These are phyloP conservation scores for Tylopilus plumbeoviolaceoides DNA, from an alignment of 768 basidiomycete species.

Conservation along the genomic window DNA sequence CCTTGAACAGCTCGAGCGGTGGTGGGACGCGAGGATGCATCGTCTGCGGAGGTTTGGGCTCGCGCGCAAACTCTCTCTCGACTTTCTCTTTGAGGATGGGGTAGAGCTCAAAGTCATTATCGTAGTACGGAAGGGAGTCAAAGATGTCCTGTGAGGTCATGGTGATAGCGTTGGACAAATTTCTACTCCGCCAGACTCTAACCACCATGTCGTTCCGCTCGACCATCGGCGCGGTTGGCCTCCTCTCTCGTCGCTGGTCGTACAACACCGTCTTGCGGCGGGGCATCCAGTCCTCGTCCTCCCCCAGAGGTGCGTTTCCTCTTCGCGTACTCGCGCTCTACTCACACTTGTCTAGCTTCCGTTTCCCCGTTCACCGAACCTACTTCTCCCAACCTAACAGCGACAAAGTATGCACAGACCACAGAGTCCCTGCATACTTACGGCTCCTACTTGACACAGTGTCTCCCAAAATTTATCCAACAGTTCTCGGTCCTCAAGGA, in stretches of 20 bases:
- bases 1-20: slow-evolving; percentile 60
- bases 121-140: slow-evolving; percentile 92
- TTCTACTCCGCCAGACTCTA: slow-evolving; percentile 26
- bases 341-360: slow-evolving; percentile 44
- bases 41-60: slow-evolving; percentile 54
- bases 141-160: slow-evolving; percentile 45
- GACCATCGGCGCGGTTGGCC: slow-evolving; percentile 32
- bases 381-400: slow-evolving; percentile 83
- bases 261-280: slow-evolving; percentile 31
- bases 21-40: slow-evolving; percentile 74
- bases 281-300: slow-evolving; percentile 44
- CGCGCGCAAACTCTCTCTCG: slow-evolving; percentile 70
- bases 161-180: slow-evolving; percentile 14
- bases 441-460: slow-evolving; percentile 89
- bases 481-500: slow-evolving; percentile 97
- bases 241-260: slow-evolving; percentile 36
- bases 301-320: slow-evolving; percentile 41
- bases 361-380: slow-evolving; percentile 83
- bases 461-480: slow-evolving; percentile 95
- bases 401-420: slow-evolving; percentile 65
- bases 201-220: slow-evolving; percentile 41
- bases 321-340: not conserved
- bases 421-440: slow-evolving; percentile 84
- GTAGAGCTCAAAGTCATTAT: slow-evolving; percentile 81
- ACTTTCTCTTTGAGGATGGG: slow-evolving; percentile 72